Base-by-base conservation (phyloP, 768 basidiomycete genomes). In the Russula virescens region DNA sequence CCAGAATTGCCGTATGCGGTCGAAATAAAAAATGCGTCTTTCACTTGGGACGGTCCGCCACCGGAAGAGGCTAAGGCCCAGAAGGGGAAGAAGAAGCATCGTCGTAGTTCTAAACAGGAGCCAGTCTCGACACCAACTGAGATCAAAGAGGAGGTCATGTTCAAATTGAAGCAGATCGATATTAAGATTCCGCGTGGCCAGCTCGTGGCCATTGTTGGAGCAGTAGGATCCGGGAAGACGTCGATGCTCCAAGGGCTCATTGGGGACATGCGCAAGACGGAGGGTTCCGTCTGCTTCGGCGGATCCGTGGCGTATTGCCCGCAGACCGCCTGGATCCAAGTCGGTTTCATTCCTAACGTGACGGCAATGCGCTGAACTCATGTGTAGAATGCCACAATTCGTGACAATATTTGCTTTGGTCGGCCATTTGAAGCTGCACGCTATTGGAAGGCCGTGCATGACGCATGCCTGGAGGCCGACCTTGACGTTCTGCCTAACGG, bases 301-400 rank as follows among this genome's bases (percentile, higher is more conserved):
- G 91, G 88, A 0, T 81, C 82, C 11, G 81, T 93, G 11, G 86
- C 85, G 0, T 92, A 94, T 72, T 94, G 90, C 68, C 85, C 87
- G 18, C 94, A 98, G 71, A 86, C 80, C 48, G 88, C 94, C 13
- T 97, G 94, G 93, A 95, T 98, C 61, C 91, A 94, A 73, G 85
- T 82, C 61, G 2, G 58, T 57, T 11, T 3, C 49, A 3, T 19
- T 65, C 62, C 31, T 18, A 21, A 61, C 54, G 25, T 57, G 31
- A 19, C 26, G 68, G 25, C 40, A 2, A 21, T 18, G 23, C 3
- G 28, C 40, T 65, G 8, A 47, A 51, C 35, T 23, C 26, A 18
- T 21, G 42, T 52, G 4, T 62, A 88, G 84, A 89, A 91, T 72
- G 82, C 91, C 0, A 95, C 93, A 0, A 83, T 95, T 38, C 81